Conservation (phyloP, 2,329 filamentous ascomycete genomes). For the Plenodomus tracheiphilus region DNA sequence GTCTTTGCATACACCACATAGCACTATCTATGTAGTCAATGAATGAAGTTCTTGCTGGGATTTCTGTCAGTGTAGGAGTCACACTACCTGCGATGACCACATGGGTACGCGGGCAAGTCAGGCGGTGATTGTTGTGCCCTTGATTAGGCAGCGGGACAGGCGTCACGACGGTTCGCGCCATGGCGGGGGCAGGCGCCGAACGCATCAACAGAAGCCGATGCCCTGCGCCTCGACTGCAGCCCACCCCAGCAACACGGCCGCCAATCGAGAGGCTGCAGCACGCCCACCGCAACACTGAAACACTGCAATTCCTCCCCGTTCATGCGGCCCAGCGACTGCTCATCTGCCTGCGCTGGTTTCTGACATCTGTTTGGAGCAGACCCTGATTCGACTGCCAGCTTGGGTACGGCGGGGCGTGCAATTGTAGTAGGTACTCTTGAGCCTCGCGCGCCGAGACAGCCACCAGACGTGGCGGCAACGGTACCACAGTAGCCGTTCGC, state of each 20-base stretch:
- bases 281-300: not conserved
- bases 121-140: no score
- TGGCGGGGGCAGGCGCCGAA: not conserved
- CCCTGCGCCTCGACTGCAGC: conserved; percentile 3
- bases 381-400: conserved; percentile 17
- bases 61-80: no score
- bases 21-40: conserved; percentile 11
- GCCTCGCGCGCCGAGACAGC: conserved; percentile 22
- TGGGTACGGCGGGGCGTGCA: conserved; percentile 33
- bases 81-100: no score
- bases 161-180: not conserved
- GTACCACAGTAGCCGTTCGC: conserved; percentile 37
- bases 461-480: conserved; percentile 16
- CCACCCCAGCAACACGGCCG: not conserved
- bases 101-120: no score
- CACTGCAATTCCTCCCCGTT: not conserved
- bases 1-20: conserved; percentile 9
- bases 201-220: conserved; percentile 2
- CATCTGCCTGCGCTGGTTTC: conserved; percentile 2
- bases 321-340: not conserved
- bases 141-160: not conserved
- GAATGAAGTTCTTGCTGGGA: not conserved
- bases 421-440: conserved; percentile 24
- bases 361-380: conserved; percentile 34
- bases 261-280: not conserved